Base-by-base conservation (phyloP, 2,329 filamentous ascomycete genomes). In the Onygenales sp. region DNA sequence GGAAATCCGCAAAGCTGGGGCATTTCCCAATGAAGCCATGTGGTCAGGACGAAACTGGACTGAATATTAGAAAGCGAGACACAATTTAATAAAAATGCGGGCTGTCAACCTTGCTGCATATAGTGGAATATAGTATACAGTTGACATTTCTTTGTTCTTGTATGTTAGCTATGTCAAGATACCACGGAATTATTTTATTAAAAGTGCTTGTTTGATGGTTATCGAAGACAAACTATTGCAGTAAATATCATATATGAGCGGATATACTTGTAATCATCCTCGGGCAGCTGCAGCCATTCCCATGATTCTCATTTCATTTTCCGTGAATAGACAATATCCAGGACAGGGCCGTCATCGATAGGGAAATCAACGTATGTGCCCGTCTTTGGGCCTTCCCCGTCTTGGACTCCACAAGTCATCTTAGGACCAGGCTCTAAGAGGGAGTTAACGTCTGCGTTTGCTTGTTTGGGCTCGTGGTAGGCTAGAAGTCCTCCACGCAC, bases 11-110 rank as follows among this genome's bases (percentile, higher is more conserved):
- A 27, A 27, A 27, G 21, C 50, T 6, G 59, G 61, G 0, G 49
- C 50, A 11, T 57, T 57, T 42, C 61, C 61, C 2, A 58, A 59
- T 51, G 61, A 63, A 37, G 54, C 56, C 33, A 50, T 49, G 11
- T 59, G 57, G 56, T 40, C 47, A 9, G 55, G 57, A 27, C 51
- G 55, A 32, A 56, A 56, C 14, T 54, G 56, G 49, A 51, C 52
- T 14, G 32, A 42, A 37, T 46, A 17, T 10, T 27, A 17, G 6
- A n/a, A 37, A 52, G 33, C 42, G 51, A 17, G 17, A 42, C 17
- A 17, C 7, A 42, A 6, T 42, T 42, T 17, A 17, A 8, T 6
- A 42, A 1, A 27, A 27, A 27, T 27, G 3, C 21, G 21, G 21
- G 21, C 1, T 27, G 21, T 27, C 21, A 27, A 27, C 21, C 21